Conservation (phyloP, 768 basidiomycete genomes). For the Mycena maculata region DNA sequence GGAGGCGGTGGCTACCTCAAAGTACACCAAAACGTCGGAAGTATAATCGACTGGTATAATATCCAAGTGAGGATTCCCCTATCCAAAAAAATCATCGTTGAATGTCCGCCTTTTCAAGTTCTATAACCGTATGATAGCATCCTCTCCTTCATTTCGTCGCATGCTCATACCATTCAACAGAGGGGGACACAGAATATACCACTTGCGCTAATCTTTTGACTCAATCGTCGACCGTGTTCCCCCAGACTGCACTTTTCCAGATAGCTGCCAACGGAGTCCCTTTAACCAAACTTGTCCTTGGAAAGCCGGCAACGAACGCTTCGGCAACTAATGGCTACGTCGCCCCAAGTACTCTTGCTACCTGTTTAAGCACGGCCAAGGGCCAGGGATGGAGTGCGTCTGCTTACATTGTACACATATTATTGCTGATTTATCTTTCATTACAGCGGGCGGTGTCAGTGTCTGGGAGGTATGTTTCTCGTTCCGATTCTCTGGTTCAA, state of each 20-base stretch:
- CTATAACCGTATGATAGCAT: conserved; percentile 55
- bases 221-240: conserved; percentile 69
- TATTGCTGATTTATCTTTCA: not conserved
- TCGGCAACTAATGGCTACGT: conserved; percentile 75
- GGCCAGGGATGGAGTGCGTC: conserved; percentile 70
- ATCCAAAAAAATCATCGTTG: conserved; percentile 5
- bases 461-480: not conserved
- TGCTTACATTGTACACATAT: not conserved
- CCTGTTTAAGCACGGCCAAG: conserved; percentile 70
- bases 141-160: not conserved
- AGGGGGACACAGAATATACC: conserved; percentile 72
- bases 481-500: not conserved
- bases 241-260: conserved; percentile 68
- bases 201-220: conserved; percentile 69
- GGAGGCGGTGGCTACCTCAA: conserved; percentile 67
- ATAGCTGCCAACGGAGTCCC: conserved; percentile 68
- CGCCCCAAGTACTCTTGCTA: conserved; percentile 62
- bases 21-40: conserved; percentile 64
- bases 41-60: conserved; percentile 74
- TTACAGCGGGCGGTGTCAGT: not conserved
- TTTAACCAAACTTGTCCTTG: conserved; percentile 76
- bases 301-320: conserved; percentile 68
- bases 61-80: conserved; percentile 52
- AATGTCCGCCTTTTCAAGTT: conserved; percentile 43
- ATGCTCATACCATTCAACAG: not conserved